Percentiles rank a stretch among this genome's conserved stretches.
These are phyloP conservation scores for Coccomyxa sp. DNA, from an alignment of 139 green algal genomes.

Conservation along the genomic window DNA sequence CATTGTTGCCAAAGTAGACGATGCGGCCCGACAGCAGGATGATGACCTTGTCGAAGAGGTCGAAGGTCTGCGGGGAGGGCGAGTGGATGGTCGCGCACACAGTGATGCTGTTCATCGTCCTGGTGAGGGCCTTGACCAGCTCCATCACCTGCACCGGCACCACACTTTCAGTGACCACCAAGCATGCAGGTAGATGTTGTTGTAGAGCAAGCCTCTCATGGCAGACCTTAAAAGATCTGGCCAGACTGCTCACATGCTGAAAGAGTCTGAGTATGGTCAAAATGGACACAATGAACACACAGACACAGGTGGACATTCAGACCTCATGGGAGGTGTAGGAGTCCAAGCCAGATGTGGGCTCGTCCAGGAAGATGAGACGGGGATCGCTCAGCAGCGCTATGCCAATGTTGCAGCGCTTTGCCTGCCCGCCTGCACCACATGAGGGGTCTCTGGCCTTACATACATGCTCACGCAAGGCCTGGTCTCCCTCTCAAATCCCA, in stretches of 20 bases:
- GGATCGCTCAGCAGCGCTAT: slow-evolving; percentile 27
- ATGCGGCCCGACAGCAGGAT: slow-evolving; percentile 31
- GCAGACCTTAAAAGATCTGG: not conserved
- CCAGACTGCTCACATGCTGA: not conserved
- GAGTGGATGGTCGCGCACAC: slow-evolving; percentile 66
- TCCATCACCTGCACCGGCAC: slow-evolving; percentile 33
- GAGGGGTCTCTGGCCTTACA: too few species aligned
- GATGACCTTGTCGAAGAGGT: slow-evolving; percentile 62
- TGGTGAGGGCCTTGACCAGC: slow-evolving; percentile 16
- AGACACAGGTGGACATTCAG: too few species aligned
- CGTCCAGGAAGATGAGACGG: slow-evolving; percentile 32
- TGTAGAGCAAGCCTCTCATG: not conserved
- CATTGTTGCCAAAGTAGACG: slow-evolving; percentile 53
- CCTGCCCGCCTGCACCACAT: slow-evolving; percentile 1
- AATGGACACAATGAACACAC: too few species aligned
- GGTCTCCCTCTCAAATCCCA: not conserved
- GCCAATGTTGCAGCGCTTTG: slow-evolving; percentile 14
- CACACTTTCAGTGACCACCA: too few species aligned
- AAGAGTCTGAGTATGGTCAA: too few species aligned
- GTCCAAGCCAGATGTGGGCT: slow-evolving; percentile 49
- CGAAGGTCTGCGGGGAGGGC: slow-evolving; percentile 60
- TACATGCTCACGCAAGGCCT: too few species aligned
- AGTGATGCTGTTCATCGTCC: slow-evolving; percentile 34
- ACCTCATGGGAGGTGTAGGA: slow-evolving; percentile 62
- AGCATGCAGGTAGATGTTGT: not conserved